Evolutionary conservation across 306 rosid species (phyloP).

Genomic region (Gynostemma pentaphyllum): DNA sequence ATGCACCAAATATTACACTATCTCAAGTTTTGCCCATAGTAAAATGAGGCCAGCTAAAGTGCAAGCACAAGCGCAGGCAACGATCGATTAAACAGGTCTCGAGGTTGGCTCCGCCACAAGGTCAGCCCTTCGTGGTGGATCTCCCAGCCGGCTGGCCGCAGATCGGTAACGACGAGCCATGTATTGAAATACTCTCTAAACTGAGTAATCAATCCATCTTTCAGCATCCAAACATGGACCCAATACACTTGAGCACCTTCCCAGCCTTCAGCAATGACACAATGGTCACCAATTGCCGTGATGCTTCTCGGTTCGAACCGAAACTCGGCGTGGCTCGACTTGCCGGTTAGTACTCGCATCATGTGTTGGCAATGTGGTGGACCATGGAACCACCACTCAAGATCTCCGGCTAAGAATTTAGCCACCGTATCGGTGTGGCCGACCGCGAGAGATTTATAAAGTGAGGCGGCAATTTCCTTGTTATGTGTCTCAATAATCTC

Average conservation of each 20-base stretch:
- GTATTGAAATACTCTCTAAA: constrained; percentile 89
- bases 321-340: constrained; percentile 33
- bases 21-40: no score
- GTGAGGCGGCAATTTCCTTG: constrained; percentile 34
- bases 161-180: constrained; percentile 77
- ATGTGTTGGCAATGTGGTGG: constrained; percentile 86
- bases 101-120: constrained; percentile 82
- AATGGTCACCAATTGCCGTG: constrained; percentile 38
- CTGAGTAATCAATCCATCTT: constrained; percentile 50
- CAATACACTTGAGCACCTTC: constrained; percentile 73
- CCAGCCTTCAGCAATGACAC: constrained; percentile 76
- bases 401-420: constrained; percentile 48
- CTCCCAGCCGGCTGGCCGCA: constrained; percentile 41
- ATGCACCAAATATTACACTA: no score
- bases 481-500: constrained; percentile 15
- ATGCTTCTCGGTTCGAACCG: constrained; percentile 58
- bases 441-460: constrained; percentile 52
- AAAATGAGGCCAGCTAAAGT: constrained; percentile 33
- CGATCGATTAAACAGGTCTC: constrained; percentile 53
- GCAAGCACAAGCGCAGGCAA: constrained; percentile 70
- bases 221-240: constrained; percentile 84
- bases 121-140: constrained; percentile 23
- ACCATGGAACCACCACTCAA: constrained; percentile 97
- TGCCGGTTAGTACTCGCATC: constrained; percentile 84
- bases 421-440: constrained; percentile 29